phyloP scores from a whole-genome alignment of 1,284 basidiomycete genomes.

The Earliella scabrosa region DNA sequence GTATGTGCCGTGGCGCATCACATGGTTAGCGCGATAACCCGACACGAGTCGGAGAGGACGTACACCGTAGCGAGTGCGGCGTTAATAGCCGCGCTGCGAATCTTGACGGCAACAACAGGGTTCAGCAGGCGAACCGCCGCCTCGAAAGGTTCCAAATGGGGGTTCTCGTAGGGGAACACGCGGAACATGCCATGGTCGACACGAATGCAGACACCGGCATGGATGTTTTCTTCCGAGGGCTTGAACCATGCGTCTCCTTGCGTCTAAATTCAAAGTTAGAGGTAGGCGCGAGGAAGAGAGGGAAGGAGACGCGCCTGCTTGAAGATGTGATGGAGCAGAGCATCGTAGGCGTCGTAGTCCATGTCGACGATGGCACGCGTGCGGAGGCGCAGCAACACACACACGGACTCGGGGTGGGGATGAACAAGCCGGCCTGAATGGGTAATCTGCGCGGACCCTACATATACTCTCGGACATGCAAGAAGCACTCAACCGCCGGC shows the following conservation, averaged over 20 bases:
- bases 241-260: slow-evolving; percentile 80
- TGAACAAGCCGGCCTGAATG: not conserved
- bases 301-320: slow-evolving; percentile 37
- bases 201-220: slow-evolving; percentile 70
- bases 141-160: slow-evolving; percentile 67
- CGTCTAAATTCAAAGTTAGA: slow-evolving; percentile 43
- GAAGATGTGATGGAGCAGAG: slow-evolving; percentile 70
- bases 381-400: not conserved
- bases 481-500: not conserved
- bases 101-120: slow-evolving; percentile 82
- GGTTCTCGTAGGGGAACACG: slow-evolving; percentile 71
- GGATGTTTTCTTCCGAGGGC: slow-evolving; percentile 70
- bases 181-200: slow-evolving; percentile 64
- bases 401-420: not conserved
- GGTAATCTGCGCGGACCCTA: not conserved
- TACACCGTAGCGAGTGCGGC: slow-evolving; percentile 73
- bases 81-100: slow-evolving; percentile 78
- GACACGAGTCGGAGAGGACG: slow-evolving; percentile 34
- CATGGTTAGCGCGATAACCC: not conserved
- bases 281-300: not conserved
- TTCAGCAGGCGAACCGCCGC: slow-evolving; percentile 75
- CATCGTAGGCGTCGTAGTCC: slow-evolving; percentile 78
- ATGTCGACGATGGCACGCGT: slow-evolving; percentile 34
- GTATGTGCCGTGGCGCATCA: slow-evolving; percentile 3
- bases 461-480: not conserved